Evolutionary conservation across 768 basidiomycete genomes (phyloP).

Genomic region (Mrakia hoshinonis): DNA sequence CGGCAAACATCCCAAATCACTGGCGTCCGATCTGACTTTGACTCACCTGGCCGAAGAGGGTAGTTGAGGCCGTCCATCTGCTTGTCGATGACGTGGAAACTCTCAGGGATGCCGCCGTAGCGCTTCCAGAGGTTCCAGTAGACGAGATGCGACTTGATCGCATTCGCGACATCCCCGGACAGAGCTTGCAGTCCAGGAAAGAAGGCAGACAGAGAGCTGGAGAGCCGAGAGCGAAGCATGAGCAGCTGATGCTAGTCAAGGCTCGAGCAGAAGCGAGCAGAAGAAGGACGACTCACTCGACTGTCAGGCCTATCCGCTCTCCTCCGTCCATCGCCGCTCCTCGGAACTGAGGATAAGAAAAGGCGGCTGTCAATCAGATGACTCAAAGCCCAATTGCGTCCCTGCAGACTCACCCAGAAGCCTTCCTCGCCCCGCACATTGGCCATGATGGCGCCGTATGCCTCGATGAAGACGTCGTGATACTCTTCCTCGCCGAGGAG

Average conservation of each 20-base stretch:
- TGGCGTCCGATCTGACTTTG: conserved; percentile 60
- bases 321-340: conserved; percentile 72
- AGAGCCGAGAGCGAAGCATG: neutral
- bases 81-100: conserved; percentile 67
- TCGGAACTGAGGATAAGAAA: conserved; percentile 60
- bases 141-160: conserved; percentile 81
- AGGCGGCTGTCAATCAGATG: neutral
- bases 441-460: conserved; percentile 61
- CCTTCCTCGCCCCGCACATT: conserved; percentile 74
- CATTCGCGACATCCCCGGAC: conserved; percentile 43
- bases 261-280: no score
- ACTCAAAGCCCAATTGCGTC: conserved; percentile 14
- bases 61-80: conserved; percentile 39
- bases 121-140: conserved; percentile 91
- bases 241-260: neutral
- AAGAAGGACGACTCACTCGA: conserved; percentile 56
- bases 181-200: conserved; percentile 82
- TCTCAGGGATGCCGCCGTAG: conserved; percentile 81
- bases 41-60: conserved; percentile 43
- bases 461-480: conserved; percentile 14
- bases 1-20: no score
- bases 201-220: conserved; percentile 64
- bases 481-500: conserved; percentile 50
- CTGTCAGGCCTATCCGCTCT: conserved; percentile 60
- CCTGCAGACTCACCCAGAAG: conserved; percentile 58